Percentiles rank a stretch among this genome's conserved stretches.
Conservation (phyloP, 116 monocot genomes). For the Trichopus zeylanicus region DNA sequence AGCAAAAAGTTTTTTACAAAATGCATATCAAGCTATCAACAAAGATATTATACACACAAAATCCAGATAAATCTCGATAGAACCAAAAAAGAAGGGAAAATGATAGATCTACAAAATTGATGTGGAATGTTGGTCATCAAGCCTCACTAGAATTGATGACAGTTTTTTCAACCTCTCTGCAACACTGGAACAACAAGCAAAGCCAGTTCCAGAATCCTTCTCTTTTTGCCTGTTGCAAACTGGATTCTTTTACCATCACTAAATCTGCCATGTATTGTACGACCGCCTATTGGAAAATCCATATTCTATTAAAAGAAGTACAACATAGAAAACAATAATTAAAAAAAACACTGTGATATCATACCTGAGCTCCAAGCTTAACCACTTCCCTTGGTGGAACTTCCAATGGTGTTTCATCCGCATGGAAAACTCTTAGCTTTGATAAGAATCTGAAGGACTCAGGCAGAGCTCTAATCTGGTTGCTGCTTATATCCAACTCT, state of each 20-base stretch:
- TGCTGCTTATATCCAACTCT: conserved; percentile 84
- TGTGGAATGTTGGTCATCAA: too few species aligned
- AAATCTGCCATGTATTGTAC: conserved; percentile 84
- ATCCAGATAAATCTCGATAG: too few species aligned
- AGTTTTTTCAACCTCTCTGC: neutral
- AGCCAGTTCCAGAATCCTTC: conserved; percentile 49
- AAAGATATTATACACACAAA: too few species aligned
- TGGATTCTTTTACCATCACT: conserved; percentile 19
- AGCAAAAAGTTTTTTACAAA: too few species aligned
- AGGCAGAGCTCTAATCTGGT: conserved; percentile 75
- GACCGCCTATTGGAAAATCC: conserved; percentile 43
- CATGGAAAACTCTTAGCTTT: conserved; percentile 49
- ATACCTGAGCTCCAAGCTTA: too few species aligned
- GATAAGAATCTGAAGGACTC: conserved; percentile 66
- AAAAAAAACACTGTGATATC: too few species aligned
- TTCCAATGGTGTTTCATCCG: conserved; percentile 85
- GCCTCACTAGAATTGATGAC: neutral
- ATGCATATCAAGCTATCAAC: too few species aligned
- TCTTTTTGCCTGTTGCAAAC: conserved; percentile 4
- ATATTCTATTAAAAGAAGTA: neutral
- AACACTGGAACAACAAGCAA: conserved; percentile 24
- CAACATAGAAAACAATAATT: neutral
- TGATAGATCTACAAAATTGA: too few species aligned
- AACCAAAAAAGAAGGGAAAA: too few species aligned
- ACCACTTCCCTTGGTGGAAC: conserved; percentile 67